phyloP scores from a whole-genome alignment of 129 eudicot genomes.

The Artemisia argyi region DNA sequence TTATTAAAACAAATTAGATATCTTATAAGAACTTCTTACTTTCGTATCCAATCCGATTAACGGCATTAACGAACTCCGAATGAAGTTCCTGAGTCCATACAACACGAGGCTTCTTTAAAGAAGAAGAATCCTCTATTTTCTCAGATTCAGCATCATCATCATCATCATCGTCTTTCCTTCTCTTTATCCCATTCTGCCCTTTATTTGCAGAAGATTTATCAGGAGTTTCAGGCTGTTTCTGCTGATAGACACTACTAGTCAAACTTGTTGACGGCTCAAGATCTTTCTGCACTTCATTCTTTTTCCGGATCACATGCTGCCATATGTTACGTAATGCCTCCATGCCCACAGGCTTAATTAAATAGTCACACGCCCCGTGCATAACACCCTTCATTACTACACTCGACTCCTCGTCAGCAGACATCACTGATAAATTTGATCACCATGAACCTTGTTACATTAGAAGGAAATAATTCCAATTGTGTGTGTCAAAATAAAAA shows the following conservation, averaged over 20 bases:
- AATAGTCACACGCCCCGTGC: constrained; percentile 92
- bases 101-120: constrained; percentile 76
- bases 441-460: constrained; percentile 2
- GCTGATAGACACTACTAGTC: constrained; percentile 53
- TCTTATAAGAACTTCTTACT: constrained; percentile 39
- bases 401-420: constrained; percentile 79
- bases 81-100: constrained; percentile 95
- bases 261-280: constrained; percentile 64
- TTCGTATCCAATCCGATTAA: constrained; percentile 82
- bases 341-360: constrained; percentile 82
- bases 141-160: constrained; percentile 46
- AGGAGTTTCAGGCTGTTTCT: constrained; percentile 48
- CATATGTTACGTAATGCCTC: constrained; percentile 94
- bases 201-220: constrained; percentile 79
- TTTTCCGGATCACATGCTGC: constrained; percentile 90
- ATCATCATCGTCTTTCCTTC: constrained; percentile 61
- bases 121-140: constrained; percentile 68
- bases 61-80: constrained; percentile 86
- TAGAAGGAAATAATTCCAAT: neutral
- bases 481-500: neutral
- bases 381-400: constrained; percentile 93
- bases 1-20: neutral
- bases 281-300: constrained; percentile 64
- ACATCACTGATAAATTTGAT: constrained; percentile 65
- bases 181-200: constrained; percentile 69